phyloP scores from a whole-genome alignment of 768 basidiomycete species.

The Collybia mongolica region DNA sequence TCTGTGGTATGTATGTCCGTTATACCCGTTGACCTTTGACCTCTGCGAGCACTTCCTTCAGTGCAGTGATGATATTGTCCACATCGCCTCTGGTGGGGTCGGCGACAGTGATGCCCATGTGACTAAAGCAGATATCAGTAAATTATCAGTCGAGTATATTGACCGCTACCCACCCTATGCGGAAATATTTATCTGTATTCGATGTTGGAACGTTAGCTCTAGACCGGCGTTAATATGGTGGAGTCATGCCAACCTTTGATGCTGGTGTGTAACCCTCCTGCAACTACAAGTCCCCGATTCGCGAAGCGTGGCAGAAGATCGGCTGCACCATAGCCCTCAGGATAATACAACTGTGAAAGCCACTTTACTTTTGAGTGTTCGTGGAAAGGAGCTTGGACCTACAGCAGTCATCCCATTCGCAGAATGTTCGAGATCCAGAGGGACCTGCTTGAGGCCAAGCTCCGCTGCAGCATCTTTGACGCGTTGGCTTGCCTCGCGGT shows the following conservation, averaged over 20 bases:
- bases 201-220: no score
- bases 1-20: no score
- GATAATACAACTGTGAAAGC: constrained; percentile 67
- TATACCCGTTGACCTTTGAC: constrained; percentile 21
- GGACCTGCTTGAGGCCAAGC: constrained; percentile 75
- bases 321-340: constrained; percentile 71
- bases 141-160: constrained; percentile 2
- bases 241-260: constrained; percentile 63
- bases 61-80: constrained; percentile 62
- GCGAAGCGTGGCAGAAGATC: constrained; percentile 77
- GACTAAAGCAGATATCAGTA: constrained; percentile 38
- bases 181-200: constrained; percentile 79
- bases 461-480: constrained; percentile 65
- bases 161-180: constrained; percentile 61
- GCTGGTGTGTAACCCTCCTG: constrained; percentile 82
- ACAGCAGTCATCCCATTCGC: constrained; percentile 98
- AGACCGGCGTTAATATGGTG: neutral
- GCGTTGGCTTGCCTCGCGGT: constrained; percentile 64
- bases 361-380: constrained; percentile 1
- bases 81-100: constrained; percentile 71
- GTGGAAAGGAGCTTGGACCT: constrained; percentile 13
- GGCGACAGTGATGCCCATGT: constrained; percentile 89
- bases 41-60: constrained; percentile 58
- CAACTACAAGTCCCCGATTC: constrained; percentile 74
- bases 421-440: constrained; percentile 55